Conservation (phyloP, 495 filamentous ascomycete species). For the Aspergillus sclerotiicarbonarius region DNA sequence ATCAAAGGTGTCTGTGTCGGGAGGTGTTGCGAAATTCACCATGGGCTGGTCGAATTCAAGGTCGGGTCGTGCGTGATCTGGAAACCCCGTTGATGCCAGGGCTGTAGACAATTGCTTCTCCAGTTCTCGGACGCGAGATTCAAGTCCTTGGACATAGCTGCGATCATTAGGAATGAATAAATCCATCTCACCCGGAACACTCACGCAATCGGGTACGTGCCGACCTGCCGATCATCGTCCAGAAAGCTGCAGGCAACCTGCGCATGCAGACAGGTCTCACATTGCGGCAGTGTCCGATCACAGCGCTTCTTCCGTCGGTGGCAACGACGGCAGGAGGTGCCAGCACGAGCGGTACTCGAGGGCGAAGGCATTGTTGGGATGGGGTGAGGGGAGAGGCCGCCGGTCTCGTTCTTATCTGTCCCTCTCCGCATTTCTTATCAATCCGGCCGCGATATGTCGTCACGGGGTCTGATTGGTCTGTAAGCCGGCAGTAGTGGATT, state of each 20-base stretch:
- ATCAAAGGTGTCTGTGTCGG: conserved; percentile 4
- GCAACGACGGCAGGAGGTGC: conserved; percentile 35
- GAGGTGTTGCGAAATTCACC: conserved; percentile 7
- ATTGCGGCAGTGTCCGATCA: conserved; percentile 33
- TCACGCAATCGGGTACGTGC: conserved; percentile 36
- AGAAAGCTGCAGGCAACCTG: conserved; percentile 36
- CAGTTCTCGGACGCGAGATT: conserved; percentile 29
- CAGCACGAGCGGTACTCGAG: conserved; percentile 19
- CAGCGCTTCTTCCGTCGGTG: conserved; percentile 40
- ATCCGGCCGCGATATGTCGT: too few species aligned
- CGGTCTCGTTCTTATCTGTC: not conserved
- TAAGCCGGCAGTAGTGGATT: too few species aligned
- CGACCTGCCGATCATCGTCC: conserved; percentile 34
- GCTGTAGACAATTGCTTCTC: conserved; percentile 23
- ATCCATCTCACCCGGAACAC: conserved; percentile 10
- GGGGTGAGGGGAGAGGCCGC: too few species aligned
- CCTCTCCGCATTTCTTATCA: too few species aligned
- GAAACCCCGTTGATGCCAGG: conserved; percentile 8
- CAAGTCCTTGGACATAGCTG: conserved; percentile 37
- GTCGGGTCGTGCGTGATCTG: not conserved
- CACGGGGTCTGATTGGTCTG: too few species aligned
- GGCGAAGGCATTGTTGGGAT: conserved; percentile 6
- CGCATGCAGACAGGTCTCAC: conserved; percentile 31
- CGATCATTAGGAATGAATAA: not conserved
- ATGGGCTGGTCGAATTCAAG: not conserved